phyloP scores from a whole-genome alignment of 2,329 filamentous ascomycete species.

The Ascochyta koolunga region DNA sequence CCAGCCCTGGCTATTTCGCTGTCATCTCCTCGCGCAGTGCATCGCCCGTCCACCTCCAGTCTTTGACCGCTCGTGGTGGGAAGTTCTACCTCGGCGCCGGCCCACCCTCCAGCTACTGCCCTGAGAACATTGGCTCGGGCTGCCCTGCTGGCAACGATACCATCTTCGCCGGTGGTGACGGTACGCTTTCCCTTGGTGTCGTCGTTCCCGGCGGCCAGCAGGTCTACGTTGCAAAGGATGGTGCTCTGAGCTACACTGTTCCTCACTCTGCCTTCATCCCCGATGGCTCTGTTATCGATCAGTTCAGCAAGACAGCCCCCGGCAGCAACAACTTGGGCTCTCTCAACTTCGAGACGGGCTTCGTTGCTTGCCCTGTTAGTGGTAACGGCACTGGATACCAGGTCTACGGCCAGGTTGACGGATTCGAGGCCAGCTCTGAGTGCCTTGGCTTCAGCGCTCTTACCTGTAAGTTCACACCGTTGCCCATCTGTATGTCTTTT shows the following conservation, averaged over 20 bases:
- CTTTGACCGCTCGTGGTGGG: constrained; percentile 55
- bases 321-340: constrained; percentile 32
- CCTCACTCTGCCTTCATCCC: constrained; percentile 63
- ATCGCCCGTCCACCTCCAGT: constrained; percentile 57
- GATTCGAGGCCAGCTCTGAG: constrained; percentile 24
- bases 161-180: constrained; percentile 49
- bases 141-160: constrained; percentile 58
- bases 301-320: constrained; percentile 50
- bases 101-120: constrained; percentile 59
- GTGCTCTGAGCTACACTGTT: constrained; percentile 61
- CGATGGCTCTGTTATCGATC: constrained; percentile 56
- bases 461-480: constrained; percentile 30
- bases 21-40: constrained; percentile 54
- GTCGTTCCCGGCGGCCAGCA: constrained; percentile 68
- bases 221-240: constrained; percentile 62
- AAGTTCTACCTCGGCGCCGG: constrained; percentile 59
- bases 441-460: constrained; percentile 47
- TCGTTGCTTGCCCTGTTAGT: constrained; percentile 42
- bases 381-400: constrained; percentile 34
- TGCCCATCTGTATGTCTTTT: not conserved
- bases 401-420: constrained; percentile 39
- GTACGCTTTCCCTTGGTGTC: constrained; percentile 50
- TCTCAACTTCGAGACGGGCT: constrained; percentile 38
- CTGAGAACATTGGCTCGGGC: constrained; percentile 39
- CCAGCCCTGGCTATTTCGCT: constrained; percentile 44